Evolutionary conservation across 257 asterid species (phyloP).

Genomic region (Penstemon davidsonii): DNA sequence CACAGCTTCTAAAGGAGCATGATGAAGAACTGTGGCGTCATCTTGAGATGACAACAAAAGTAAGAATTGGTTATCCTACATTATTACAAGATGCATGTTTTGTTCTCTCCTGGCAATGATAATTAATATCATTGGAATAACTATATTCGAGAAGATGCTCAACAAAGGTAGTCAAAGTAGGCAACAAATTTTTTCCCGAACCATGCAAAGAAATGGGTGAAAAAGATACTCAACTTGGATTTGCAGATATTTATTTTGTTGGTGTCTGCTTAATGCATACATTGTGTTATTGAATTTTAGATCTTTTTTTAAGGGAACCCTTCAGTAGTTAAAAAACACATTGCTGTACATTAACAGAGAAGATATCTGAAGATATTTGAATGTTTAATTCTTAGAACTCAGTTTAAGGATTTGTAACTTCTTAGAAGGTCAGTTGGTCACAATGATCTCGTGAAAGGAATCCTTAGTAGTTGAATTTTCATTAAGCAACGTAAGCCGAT

Average conservation of each 20-base stretch:
- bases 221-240: slow-evolving; percentile 10
- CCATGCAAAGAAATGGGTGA: neutral
- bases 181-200: neutral
- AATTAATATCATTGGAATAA: slow-evolving; percentile 7
- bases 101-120: slow-evolving; percentile 13
- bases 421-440: neutral
- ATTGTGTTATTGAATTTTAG: slow-evolving; percentile 2
- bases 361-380: slow-evolving; percentile 11
- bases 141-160: slow-evolving; percentile 6
- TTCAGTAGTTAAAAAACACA: neutral
- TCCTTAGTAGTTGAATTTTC: slow-evolving; percentile 12
- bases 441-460: slow-evolving; percentile 2
- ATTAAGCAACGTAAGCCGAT: slow-evolving; percentile 1
- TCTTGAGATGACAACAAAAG: slow-evolving; percentile 91
- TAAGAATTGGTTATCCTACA: slow-evolving; percentile 31
- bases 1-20: slow-evolving; percentile 85
- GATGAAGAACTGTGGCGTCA: slow-evolving; percentile 99
- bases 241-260: slow-evolving; percentile 8
- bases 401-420: neutral
- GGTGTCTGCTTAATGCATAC: slow-evolving; percentile 7
- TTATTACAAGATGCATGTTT: neutral
- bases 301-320: neutral
- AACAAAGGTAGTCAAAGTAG: neutral
- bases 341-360: neutral
- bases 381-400: slow-evolving; percentile 1